Evolutionary conservation across 208 protist genomes (phyloP), one percentile per base, ranked within the genome.

Genomic region (Leishmania tarentolae): DNA sequence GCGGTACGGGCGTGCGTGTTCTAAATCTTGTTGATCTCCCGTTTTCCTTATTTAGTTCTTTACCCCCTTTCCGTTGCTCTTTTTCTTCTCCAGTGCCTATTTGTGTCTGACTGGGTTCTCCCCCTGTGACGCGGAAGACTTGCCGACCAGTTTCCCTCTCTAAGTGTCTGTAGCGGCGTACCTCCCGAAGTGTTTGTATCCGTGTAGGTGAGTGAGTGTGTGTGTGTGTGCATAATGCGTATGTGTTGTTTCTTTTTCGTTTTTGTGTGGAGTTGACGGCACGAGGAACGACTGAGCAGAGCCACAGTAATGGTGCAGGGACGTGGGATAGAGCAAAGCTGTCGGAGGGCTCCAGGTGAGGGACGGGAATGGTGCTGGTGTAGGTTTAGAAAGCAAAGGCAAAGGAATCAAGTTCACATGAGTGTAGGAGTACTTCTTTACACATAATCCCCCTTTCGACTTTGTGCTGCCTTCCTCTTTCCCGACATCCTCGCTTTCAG

Each of bases 61-160:
- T 47, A 19, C n/a, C 59, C 59, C 15, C 15, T 71, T 28, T 71
- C 0, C 24, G 37, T 71, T 71, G 11, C 40, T 75, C 75, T 56
- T 78, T 75, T 19, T 59, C 70, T 59, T 69, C 15, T 52, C 35
- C 52, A 75, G 65, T 57, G 59, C 66, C 15, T 57, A 42, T 76
- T 78, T 13, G 61, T 73, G 28, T 66, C 35, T 40, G 21, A 50
- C 15, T 24, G 47, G 50, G 44, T 46, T 46, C 17, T 63, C 15
- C 42, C 63, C 59, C 61, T 76, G 2, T 76, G 6, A n/a, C n/a
- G 56, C 50, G 53, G 63, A 69, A 57, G 42, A 75, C 35, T 19
- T 76, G 47, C 9, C 24, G n/a, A 19, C n/a, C 8, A 3, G 68
- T 52, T 72, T 72, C 24, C 52, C 5, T 44, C n/a, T 72, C 42